Conservation (phyloP, 176 grass and related monocot genomes). For the Carex kokanica region DNA sequence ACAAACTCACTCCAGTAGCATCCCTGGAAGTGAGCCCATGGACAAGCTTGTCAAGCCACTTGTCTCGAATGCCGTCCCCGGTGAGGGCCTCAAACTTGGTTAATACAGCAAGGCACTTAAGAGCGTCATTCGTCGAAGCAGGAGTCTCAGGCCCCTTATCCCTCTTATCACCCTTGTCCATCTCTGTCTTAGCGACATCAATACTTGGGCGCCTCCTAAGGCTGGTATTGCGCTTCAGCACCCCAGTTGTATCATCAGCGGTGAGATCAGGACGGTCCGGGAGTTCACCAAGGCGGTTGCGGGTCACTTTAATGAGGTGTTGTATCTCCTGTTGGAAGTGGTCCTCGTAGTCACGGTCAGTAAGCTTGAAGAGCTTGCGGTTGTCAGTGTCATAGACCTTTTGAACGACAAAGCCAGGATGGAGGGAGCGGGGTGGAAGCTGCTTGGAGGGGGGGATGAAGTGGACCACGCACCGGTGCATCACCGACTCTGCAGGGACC, state of each 20-base stretch:
- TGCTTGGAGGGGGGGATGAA: slow-evolving; percentile 82
- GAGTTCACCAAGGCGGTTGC: slow-evolving; percentile 62
- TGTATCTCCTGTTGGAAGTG: slow-evolving; percentile 80
- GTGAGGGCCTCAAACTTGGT: slow-evolving; percentile 64
- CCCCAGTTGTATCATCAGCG: slow-evolving; percentile 48
- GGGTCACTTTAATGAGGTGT: slow-evolving; percentile 80
- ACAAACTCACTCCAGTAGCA: slow-evolving; percentile 18
- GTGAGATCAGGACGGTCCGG: slow-evolving; percentile 26
- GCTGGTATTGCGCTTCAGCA: slow-evolving; percentile 43
- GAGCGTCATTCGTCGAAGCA: slow-evolving; percentile 47
- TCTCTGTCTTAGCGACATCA: slow-evolving; percentile 43
- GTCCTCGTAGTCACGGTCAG: slow-evolving; percentile 91
- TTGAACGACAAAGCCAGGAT: slow-evolving; percentile 95
- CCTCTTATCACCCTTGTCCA: slow-evolving; percentile 1
- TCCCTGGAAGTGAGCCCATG: slow-evolving; percentile 53
- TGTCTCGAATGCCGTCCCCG: slow-evolving; percentile 58
- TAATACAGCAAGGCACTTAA: slow-evolving; percentile 50
- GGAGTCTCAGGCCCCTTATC: slow-evolving; percentile 65
- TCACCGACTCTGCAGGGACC: slow-evolving; percentile 95
- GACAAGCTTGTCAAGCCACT: slow-evolving; percentile 83
- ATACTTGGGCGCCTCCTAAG: slow-evolving; percentile 50
- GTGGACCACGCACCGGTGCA: slow-evolving; percentile 95
- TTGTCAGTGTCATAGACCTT: slow-evolving; percentile 85
- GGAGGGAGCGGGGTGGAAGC: slow-evolving; percentile 71
- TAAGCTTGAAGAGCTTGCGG: slow-evolving; percentile 85